Conservation (phyloP, 177 flowering plant species). For the Vitis hybrid region DNA sequence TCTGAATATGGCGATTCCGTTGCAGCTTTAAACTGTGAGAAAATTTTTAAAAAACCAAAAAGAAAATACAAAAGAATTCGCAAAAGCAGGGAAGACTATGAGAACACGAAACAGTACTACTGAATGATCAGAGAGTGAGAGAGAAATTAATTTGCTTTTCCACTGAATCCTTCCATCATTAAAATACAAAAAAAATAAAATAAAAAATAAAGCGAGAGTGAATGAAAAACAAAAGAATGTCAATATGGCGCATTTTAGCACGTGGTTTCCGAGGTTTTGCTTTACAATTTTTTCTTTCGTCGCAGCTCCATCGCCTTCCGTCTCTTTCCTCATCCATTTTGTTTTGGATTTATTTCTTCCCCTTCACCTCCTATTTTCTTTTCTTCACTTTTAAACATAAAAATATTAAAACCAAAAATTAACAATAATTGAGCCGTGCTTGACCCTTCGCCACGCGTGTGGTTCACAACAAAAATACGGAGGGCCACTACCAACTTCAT, state of each 20-base stretch:
- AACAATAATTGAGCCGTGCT: not conserved
- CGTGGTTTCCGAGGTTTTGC: conserved; percentile 33
- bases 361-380: conserved; percentile 1
- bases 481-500: not conserved
- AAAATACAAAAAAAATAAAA: not conserved
- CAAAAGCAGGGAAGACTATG: conserved; percentile 35
- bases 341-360: not conserved
- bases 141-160: not conserved
- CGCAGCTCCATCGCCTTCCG: not conserved
- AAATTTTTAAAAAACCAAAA: not conserved
- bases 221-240: conserved; percentile 6
- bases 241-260: conserved; percentile 41
- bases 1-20: conserved; percentile 31
- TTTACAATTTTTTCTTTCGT: not conserved
- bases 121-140: conserved; percentile 9
- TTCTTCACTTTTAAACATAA: conserved; percentile 6
- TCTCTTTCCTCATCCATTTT: not conserved
- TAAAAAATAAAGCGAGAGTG: not conserved
- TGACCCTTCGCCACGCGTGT: conserved; percentile 42
- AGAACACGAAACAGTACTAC: conserved; percentile 46
- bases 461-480: conserved; percentile 30
- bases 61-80: not conserved
- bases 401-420: not conserved
- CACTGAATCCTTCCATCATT: too few species aligned
- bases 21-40: conserved; percentile 58